These are phyloP conservation scores for Saturnispora mendoncae DNA, from an alignment of 805 yeast species.

Conservation along the genomic window DNA sequence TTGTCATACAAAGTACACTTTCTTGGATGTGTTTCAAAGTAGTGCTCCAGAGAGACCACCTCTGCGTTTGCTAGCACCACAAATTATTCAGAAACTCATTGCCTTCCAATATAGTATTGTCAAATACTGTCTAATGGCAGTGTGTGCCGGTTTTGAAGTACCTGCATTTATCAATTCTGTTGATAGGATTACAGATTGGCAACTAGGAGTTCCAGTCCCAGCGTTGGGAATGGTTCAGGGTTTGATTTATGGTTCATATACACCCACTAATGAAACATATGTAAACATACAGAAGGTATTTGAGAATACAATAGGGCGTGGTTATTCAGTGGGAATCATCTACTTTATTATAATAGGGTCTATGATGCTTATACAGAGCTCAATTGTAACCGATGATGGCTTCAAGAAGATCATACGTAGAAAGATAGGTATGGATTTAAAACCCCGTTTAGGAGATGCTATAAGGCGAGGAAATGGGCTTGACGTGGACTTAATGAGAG, in stretches of 20 bases:
- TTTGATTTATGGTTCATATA: slow-evolving; percentile 4
- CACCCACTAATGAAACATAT: slow-evolving; percentile 3
- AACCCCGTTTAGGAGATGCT: slow-evolving; percentile 18
- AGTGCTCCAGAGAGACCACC: slow-evolving; percentile 52
- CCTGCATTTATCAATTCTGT: slow-evolving; percentile 52
- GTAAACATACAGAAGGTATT: slow-evolving; percentile 8
- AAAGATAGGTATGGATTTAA: slow-evolving; percentile 50
- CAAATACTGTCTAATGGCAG: slow-evolving; percentile 7
- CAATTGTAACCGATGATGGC: slow-evolving; percentile 65
- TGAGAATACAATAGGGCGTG: slow-evolving; percentile 14
- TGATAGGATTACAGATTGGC: slow-evolving; percentile 47
- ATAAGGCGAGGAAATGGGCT: slow-evolving; percentile 21
- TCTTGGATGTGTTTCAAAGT: slow-evolving; percentile 31
- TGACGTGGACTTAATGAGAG: not conserved
- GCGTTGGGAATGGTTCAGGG: slow-evolving; percentile 22
- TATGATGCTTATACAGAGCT: slow-evolving; percentile 39
- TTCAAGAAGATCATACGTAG: slow-evolving; percentile 48
- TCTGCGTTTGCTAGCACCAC: slow-evolving; percentile 35
- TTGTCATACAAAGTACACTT: slow-evolving; percentile 67
- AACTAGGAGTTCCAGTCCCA: slow-evolving; percentile 46
- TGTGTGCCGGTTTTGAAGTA: slow-evolving; percentile 31
- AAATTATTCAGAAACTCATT: slow-evolving; percentile 15
- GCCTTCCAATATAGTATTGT: slow-evolving; percentile 9
- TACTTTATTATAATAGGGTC: slow-evolving; percentile 21
- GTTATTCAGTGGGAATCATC: slow-evolving; percentile 12